A percentile compares a stretch with the other conserved stretches of the same genome.
These are phyloP conservation scores for Candida dubliniensis DNA, from an alignment of 1,139 yeast genomes.

Conservation along the genomic window DNA sequence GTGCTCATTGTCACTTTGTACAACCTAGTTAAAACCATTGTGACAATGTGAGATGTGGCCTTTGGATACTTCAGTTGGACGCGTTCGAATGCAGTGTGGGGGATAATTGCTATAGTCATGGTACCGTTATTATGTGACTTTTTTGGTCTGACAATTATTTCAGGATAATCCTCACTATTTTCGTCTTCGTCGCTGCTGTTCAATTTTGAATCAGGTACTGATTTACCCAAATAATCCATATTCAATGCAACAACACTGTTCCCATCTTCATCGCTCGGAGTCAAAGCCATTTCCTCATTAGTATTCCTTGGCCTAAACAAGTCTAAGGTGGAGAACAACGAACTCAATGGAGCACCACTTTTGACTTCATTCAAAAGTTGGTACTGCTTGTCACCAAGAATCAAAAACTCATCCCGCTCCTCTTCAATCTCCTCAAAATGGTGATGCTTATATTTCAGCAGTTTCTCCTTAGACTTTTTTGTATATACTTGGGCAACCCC, in stretches of 20 bases:
- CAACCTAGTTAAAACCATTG: slow-evolving; percentile 82
- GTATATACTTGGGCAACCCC: slow-evolving; percentile 84
- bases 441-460: slow-evolving; percentile 1
- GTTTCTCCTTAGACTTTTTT: slow-evolving; percentile 35
- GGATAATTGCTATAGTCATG: slow-evolving; percentile 83
- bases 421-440: slow-evolving; percentile 17
- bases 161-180: slow-evolving; percentile 9
- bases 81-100: slow-evolving; percentile 75
- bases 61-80: slow-evolving; percentile 78
- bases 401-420: slow-evolving; percentile 42
- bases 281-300: slow-evolving; percentile 2
- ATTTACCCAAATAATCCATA: slow-evolving; percentile 9
- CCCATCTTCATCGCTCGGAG: slow-evolving; percentile 10
- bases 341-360: slow-evolving; percentile 82
- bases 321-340: slow-evolving; percentile 76
- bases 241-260: slow-evolving; percentile 10
- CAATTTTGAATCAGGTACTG: background rate
- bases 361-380: slow-evolving; percentile 82
- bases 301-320: slow-evolving; percentile 34
- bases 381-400: slow-evolving; percentile 52
- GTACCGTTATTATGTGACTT: slow-evolving; percentile 6
- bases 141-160: slow-evolving; percentile 15
- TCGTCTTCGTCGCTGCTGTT: background rate
- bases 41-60: slow-evolving; percentile 91
- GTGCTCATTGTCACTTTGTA: slow-evolving; percentile 91